Conservation (phyloP, 768 basidiomycete genomes). For the Hebeloma cylindrosporum region DNA sequence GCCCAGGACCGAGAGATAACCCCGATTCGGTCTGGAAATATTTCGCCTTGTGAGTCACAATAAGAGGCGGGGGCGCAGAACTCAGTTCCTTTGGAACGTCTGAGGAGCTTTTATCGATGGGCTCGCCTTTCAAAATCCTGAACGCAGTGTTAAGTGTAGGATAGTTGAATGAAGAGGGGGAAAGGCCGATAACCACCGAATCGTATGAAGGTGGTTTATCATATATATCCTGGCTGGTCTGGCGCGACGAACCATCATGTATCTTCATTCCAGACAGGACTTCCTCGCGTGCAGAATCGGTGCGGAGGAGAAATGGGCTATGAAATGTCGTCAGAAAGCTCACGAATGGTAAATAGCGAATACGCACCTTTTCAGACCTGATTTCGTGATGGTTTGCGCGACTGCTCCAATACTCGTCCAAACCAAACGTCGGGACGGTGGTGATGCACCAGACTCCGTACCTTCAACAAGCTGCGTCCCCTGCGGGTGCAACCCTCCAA, state of each 20-base stretch:
- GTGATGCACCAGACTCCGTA: background rate
- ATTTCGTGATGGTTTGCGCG: constrained; percentile 40
- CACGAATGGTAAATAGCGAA: background rate
- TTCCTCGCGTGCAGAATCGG: constrained; percentile 47
- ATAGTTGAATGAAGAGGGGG: constrained; percentile 53
- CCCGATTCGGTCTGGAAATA: constrained; percentile 49
- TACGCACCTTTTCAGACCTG: constrained; percentile 42
- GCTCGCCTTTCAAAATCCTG: constrained; percentile 54
- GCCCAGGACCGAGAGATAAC: constrained; percentile 68
- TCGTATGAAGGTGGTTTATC: constrained; percentile 51
- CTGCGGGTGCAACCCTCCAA: constrained; percentile 35
- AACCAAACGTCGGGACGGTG: constrained; percentile 22
- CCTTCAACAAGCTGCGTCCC: background rate
- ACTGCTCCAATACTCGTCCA: constrained; percentile 69
- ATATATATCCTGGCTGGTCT: constrained; percentile 1
- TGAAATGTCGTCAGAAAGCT: background rate
- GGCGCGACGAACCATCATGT: background rate
- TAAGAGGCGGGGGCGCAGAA: constrained; percentile 42
- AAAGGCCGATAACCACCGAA: constrained; percentile 64
- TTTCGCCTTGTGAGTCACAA: constrained; percentile 60
- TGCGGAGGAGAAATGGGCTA: constrained; percentile 60
- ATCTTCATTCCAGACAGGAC: constrained; percentile 21
- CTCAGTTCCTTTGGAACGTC: constrained; percentile 2
- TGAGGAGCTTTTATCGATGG: constrained; percentile 5
- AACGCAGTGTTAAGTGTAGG: constrained; percentile 62